phyloP scores from a whole-genome alignment of 2,329 filamentous ascomycete genomes.

The Septoria linicola region DNA sequence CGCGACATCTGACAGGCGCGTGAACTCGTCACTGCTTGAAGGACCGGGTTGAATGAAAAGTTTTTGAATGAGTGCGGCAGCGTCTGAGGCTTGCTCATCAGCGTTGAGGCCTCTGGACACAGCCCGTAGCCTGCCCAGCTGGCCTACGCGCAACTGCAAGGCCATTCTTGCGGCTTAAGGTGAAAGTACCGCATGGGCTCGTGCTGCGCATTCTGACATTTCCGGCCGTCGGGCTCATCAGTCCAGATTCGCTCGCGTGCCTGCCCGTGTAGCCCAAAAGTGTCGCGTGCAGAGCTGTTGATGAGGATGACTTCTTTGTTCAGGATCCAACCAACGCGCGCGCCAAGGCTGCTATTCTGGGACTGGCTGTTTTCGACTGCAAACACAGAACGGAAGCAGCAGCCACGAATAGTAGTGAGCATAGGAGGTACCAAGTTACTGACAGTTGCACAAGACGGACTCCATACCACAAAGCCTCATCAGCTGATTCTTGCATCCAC shows the following conservation, averaged over 20 bases:
- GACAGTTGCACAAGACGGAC: too few relatives aligned
- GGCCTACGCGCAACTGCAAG: slow-evolving; percentile 22
- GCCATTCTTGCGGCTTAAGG: slow-evolving; percentile 29
- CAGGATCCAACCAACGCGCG: too few relatives aligned
- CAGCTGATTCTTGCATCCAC: too few relatives aligned
- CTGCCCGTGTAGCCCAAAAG: neutral
- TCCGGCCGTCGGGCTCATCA: slow-evolving; percentile 12
- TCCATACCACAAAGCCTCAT: too few relatives aligned
- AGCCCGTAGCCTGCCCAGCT: slow-evolving; percentile 29
- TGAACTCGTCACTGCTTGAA: slow-evolving; percentile 19
- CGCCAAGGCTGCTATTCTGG: neutral
- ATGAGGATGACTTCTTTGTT: too few relatives aligned
- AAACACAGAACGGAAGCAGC: neutral
- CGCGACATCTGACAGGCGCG: slow-evolving; percentile 22
- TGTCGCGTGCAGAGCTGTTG: too few relatives aligned
- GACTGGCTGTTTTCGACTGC: neutral
- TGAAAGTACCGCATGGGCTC: slow-evolving; percentile 10
- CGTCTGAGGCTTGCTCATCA: slow-evolving; percentile 30
- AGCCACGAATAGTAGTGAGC: too few relatives aligned
- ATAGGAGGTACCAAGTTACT: too few relatives aligned
- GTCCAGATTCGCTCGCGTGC: slow-evolving; percentile 15
- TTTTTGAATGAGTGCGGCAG: slow-evolving; percentile 28
- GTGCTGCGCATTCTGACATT: slow-evolving; percentile 21
- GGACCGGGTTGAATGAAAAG: slow-evolving; percentile 23
- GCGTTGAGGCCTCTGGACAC: slow-evolving; percentile 31